Evolutionary conservation across 1,139 yeast species (phyloP), one percentile per base, ranked within the genome.

Genomic region (Candida buenavistaensis): DNA sequence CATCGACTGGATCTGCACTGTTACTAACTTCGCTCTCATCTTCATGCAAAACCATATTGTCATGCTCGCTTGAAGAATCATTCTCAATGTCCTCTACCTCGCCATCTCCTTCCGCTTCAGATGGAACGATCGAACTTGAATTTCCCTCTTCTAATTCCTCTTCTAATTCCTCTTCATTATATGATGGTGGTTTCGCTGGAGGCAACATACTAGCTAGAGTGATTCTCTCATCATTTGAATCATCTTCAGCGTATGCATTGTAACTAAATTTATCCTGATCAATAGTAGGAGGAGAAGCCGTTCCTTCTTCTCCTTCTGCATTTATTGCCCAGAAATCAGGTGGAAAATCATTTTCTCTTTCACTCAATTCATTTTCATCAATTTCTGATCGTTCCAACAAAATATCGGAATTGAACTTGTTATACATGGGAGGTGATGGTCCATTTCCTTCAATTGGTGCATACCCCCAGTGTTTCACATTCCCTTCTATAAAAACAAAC

Each of bases 381-480:
- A 71, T 59, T 50, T 76, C 82, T 16, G 78, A 71, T 35, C 80
- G 54, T 44, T 75, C 82, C 17, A 77, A 57, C 32, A 77, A 51
- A 10, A 77, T 74, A 52, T 77, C 82, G 13, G 67, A 59, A 44
- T 75, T 76, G 48, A 72, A 77, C 43, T 72, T 74, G 38, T 71
- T 72, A 52, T 77, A 77, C 17, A 76, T 72, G 7, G 82, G 82
- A 2, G 82, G 82, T n/a, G 82, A 76, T 2, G 78, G 75, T n/a
- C 78, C 80, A 30, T 53, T 67, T 1, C 82, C 82, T 52, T 74
- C 79, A 35, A 77, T 50, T 1, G 82, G 81, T 1, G 79, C 82
- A 53, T 72, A 75, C n/a, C 81, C 81, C 82, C 82, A 77, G 51
- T 73, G 75, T 46, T 77, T 77, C 14, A 77, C 82, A 46, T 77